Percentiles rank a stretch among this genome's conserved stretches.
These are phyloP conservation scores for Camellia japonica DNA, from an alignment of 148 eudicot species.

Conservation along the genomic window DNA sequence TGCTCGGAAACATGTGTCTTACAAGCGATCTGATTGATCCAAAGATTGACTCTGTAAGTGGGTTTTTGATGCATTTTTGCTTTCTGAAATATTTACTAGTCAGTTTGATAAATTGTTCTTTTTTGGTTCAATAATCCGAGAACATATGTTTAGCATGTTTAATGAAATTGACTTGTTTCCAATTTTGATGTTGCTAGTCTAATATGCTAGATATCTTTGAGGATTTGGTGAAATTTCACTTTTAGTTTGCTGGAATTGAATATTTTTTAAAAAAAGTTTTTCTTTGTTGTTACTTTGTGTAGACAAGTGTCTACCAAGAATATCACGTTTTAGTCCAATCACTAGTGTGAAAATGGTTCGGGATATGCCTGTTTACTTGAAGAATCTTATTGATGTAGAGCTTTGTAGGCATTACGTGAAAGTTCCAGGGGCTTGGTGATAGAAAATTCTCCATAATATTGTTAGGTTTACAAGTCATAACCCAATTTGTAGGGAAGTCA, in stretches of 20 bases:
- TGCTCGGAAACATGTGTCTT: constrained; percentile 26
- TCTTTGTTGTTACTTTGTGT: not conserved
- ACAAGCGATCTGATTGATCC: constrained; percentile 27
- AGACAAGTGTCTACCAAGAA: not conserved
- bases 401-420: not conserved
- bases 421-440: not conserved
- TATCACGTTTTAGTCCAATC: not conserved
- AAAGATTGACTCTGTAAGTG: constrained; percentile 9
- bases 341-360: not conserved
- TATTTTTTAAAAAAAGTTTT: not conserved
- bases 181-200: not conserved
- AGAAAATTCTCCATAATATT: not conserved
- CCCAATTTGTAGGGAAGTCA: not conserved
- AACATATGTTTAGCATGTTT: not conserved
- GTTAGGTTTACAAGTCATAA: not conserved
- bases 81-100: not conserved
- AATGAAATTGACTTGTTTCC: too few relatives aligned
- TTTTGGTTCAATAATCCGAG: not conserved
- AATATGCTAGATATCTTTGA: not conserved
- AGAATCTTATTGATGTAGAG: not conserved
- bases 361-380: not conserved
- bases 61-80: not conserved
- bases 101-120: not conserved
- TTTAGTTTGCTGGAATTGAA: not conserved
- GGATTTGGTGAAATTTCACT: not conserved